phyloP scores from a whole-genome alignment of 352 stramenopile genomes.

The Phytophthora pinifolia region DNA sequence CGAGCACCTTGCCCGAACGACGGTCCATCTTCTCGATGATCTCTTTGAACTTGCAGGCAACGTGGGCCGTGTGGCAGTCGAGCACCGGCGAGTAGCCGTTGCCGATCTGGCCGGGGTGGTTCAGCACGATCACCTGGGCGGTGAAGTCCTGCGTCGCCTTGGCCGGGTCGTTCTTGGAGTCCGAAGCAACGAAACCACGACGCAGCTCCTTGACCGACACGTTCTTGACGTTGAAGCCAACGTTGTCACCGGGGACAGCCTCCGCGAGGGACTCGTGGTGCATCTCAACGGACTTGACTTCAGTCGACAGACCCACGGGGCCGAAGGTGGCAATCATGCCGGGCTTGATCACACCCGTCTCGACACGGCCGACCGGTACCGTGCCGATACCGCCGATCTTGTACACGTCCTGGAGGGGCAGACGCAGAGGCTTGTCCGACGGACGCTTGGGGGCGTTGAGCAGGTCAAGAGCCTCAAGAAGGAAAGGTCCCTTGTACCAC shows the following conservation, averaged over 20 bases:
- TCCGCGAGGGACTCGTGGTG: constrained; percentile 94
- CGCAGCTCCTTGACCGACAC: constrained; percentile 93
- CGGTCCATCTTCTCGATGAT: constrained; percentile 98
- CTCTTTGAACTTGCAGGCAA: constrained; percentile 94
- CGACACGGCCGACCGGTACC: constrained; percentile 95
- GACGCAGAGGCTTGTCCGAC: constrained; percentile 94
- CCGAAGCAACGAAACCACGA: constrained; percentile 93
- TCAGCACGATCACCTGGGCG: constrained; percentile 97
- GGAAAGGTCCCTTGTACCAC: constrained; percentile 95
- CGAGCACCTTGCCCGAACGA: constrained; percentile 94
- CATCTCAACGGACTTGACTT: constrained; percentile 97
- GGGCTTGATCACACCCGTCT: constrained; percentile 96
- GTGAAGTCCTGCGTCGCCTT: constrained; percentile 86
- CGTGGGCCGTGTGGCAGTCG: constrained; percentile 97
- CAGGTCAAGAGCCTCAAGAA: constrained; percentile 93
- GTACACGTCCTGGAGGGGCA: constrained; percentile 97
- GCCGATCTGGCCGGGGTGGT: constrained; percentile 93
- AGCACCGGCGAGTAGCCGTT: constrained; percentile 95
- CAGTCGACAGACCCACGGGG: constrained; percentile 86
- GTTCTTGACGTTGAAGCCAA: constrained; percentile 98
- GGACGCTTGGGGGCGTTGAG: constrained; percentile 91
- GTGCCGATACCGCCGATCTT: constrained; percentile 98
- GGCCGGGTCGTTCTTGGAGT: constrained; percentile 93
- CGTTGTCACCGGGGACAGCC: constrained; percentile 93
- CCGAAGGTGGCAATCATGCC: constrained; percentile 93